Evolutionary conservation across 1,284 basidiomycete genomes (phyloP), one percentile per base, ranked within the genome.

Genomic region (Ustilago shanxiensis): DNA sequence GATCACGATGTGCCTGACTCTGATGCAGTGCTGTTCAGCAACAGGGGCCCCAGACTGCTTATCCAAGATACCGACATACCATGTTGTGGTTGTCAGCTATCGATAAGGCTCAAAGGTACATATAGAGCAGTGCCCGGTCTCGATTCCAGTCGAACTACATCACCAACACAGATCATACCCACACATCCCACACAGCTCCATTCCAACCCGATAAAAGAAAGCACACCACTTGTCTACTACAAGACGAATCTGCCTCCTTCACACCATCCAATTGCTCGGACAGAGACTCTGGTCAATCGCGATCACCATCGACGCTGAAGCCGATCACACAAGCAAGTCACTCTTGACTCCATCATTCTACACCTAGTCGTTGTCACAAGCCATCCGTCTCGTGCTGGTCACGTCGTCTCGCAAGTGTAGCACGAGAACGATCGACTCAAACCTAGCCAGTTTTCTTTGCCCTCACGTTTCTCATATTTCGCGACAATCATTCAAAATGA

Each of bases 401-500:
- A 39, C 61, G 28, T 64, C 39, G 53, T 22, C 31, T n/a, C 52
- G 18, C 22, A 33, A n/a, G 14, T 24, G 35, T 52, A n/a, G n/a
- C n/a, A n/a, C n/a, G n/a, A n/a, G n/a, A n/a, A n/a, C n/a, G n/a
- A n/a, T n/a, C n/a, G n/a, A n/a, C n/a, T n/a, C n/a, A n/a, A n/a
- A n/a, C 50, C 16, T 8, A 31, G 16, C 35, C 41, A 28, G 11
- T 44, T 56, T 13, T 28, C 22, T 14, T 16, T 3, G 13, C 47
- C 41, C 41, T 1, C 26, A 26, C 47, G 14, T 26, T n/a, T n/a
- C 47, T 49, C 47, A 49, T 49, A 11, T 5, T 6, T 28, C n/a
- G 20, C 22, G 35, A 37, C 44, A 58, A 47, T 8, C 29, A 26
- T 18, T 37, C 50, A 45, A 37, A n/a, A 71, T 71, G 68, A 71